Conservation (phyloP, 192 early-diverging fungal species). For the Podochytrium sp. region DNA sequence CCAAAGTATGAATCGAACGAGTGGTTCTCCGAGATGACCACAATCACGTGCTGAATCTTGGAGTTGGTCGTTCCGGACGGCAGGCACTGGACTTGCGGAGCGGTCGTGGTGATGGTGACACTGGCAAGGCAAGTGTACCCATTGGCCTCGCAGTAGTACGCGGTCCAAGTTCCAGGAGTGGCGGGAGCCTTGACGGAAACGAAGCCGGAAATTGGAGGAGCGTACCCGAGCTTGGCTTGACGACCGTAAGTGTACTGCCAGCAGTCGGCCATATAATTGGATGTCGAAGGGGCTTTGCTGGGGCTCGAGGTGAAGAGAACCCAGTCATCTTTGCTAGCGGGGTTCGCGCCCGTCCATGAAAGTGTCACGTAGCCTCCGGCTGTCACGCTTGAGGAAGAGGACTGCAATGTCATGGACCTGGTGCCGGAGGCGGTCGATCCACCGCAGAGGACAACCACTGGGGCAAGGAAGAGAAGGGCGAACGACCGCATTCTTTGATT, state of each 20-base stretch:
- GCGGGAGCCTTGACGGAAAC: slow-evolving; percentile 27
- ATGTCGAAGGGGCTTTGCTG: neutral
- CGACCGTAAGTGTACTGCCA: slow-evolving; percentile 32
- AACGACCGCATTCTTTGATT: no score
- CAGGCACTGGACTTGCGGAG: neutral
- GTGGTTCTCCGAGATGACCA: slow-evolving; percentile 21
- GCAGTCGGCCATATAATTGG: neutral
- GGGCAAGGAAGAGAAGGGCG: no score
- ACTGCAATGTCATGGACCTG: no score
- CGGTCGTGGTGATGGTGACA: neutral
- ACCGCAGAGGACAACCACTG: no score
- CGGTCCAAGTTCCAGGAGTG: slow-evolving; percentile 17
- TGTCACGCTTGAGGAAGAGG: neutral
- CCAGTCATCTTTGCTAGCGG: neutral
- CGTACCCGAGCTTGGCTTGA: neutral
- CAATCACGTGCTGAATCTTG: slow-evolving; percentile 17
- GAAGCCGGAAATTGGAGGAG: neutral
- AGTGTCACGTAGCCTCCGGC: slow-evolving; percentile 6
- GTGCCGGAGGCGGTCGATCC: neutral
- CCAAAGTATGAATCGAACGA: slow-evolving; percentile 22
- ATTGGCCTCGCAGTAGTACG: slow-evolving; percentile 17
- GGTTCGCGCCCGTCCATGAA: neutral
- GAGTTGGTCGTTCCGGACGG: neutral
- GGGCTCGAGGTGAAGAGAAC: neutral
- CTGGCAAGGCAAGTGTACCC: slow-evolving; percentile 16